Conservation (phyloP, 2,329 filamentous ascomycete genomes). For the Knoxdaviesia proteae region DNA sequence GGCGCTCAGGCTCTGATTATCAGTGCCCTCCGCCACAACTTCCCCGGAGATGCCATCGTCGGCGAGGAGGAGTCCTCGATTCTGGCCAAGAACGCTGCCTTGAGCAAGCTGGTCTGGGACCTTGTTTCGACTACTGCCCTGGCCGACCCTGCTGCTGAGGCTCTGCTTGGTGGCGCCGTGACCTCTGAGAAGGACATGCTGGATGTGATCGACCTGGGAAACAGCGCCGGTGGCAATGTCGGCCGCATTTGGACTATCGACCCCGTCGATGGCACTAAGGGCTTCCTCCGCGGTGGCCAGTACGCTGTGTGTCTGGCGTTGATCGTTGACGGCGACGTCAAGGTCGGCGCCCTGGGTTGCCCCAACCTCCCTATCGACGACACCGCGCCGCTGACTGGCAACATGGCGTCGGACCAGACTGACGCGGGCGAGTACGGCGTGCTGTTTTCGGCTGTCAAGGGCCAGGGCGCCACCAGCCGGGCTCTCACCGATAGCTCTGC, state of each 20-base stretch:
- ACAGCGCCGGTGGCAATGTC: slow-evolving; percentile 46
- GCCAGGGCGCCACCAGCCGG: slow-evolving; percentile 61
- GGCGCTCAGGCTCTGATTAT: slow-evolving; percentile 96
- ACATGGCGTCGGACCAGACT: slow-evolving; percentile 39
- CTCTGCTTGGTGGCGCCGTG: slow-evolving; percentile 50
- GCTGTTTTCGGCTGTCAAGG: slow-evolving; percentile 65
- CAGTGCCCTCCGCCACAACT: slow-evolving; percentile 67
- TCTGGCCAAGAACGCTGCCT: slow-evolving; percentile 47
- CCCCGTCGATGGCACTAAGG: slow-evolving; percentile 94
- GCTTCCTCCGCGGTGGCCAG: slow-evolving; percentile 86
- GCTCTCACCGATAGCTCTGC: slow-evolving; percentile 36
- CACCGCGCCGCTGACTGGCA: slow-evolving; percentile 38
- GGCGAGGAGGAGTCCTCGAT: slow-evolving; percentile 83
- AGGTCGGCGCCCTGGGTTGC: slow-evolving; percentile 84
- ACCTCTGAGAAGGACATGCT: slow-evolving; percentile 45
- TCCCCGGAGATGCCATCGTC: slow-evolving; percentile 78
- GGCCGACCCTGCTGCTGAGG: slow-evolving; percentile 32
- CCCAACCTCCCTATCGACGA: slow-evolving; percentile 89
- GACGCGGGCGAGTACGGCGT: slow-evolving; percentile 59
- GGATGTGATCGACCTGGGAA: slow-evolving; percentile 44
- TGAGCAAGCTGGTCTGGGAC: slow-evolving; percentile 58
- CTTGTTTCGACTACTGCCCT: slow-evolving; percentile 49
- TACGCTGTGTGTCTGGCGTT: slow-evolving; percentile 89
- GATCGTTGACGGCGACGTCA: slow-evolving; percentile 82
- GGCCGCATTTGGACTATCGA: slow-evolving; percentile 92